Percentiles rank a stretch among this genome's conserved stretches.
Evolutionary conservation across 2,329 filamentous ascomycete species (phyloP).

Genomic region (Colletotrichum chrysophilum): DNA sequence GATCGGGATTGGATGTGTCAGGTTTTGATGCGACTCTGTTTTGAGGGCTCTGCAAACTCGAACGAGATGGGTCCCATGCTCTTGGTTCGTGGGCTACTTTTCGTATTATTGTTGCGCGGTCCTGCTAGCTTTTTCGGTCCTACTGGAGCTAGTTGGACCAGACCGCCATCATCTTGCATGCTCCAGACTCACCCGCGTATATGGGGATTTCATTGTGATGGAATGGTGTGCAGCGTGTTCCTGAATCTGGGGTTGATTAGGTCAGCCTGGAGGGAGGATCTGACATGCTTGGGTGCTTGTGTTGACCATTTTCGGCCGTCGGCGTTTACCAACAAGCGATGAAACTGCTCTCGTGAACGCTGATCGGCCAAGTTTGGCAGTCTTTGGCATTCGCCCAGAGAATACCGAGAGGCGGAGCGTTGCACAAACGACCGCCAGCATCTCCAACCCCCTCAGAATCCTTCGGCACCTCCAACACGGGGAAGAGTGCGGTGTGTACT

Average conservation of each 20-base stretch:
- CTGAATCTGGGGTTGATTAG: background rate
- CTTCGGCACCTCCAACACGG: background rate
- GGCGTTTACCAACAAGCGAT: background rate
- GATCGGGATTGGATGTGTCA: slow-evolving; percentile 9
- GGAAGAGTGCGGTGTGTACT: background rate
- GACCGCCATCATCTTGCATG: background rate
- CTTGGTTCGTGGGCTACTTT: background rate
- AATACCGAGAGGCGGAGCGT: background rate
- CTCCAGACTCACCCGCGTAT: background rate
- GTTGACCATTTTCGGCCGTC: background rate
- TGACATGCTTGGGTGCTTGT: background rate
- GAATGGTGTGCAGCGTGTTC: background rate
- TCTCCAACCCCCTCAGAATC: background rate
- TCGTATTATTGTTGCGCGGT: background rate
- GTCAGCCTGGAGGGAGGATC: background rate
- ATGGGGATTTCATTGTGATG: background rate
- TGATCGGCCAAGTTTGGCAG: background rate
- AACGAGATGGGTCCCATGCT: slow-evolving; percentile 8
- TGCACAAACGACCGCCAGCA: background rate
- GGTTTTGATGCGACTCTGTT: slow-evolving; percentile 9
- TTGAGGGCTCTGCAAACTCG: background rate
- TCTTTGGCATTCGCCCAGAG: background rate
- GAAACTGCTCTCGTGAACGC: background rate
- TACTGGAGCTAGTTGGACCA: background rate
- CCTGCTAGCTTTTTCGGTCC: background rate